Evolutionary conservation across 257 asterid species (phyloP), one percentile per base, ranked within the genome.

Genomic region (Euphrasia confusa): DNA sequence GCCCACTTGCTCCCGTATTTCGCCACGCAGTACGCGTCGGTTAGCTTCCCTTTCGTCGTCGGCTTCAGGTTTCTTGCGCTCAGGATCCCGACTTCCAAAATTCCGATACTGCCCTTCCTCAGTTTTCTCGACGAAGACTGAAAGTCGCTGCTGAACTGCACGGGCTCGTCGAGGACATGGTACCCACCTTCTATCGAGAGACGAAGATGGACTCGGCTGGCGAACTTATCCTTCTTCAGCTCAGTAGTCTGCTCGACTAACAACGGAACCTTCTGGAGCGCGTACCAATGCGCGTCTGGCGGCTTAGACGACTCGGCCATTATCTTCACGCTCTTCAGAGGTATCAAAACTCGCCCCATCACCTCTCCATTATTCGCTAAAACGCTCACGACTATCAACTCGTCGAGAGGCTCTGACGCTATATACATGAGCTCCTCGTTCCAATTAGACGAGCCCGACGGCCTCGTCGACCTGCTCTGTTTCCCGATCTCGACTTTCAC

Each of bases 1-100:
- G 85, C 80, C 99, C 97, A 92, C 66, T 92, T 92, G 86, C 80
- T 89, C n/a, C 99, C 99, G 35, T 92, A 92, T 74, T 87, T 92
- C 0, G 96, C 99, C 47, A 92, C 93, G 33, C 99, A 92, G 50
- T 92, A 92, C 5, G 99, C 86, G 66, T 92, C 99, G 0, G 99
- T 89, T 4, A 73, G 63, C 39, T 79, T 79, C 1, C 99, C 97
- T 2, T 89, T 91, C 54, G 82, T 92, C 97, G 86, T 92, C 2
- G 96, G 82, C 32, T 44, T 70, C 44, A 92, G 80, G 68, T 89
- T 89, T 42, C 78, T 58, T 24, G 95, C 97, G 40, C 95, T 74
- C 75, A 89, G 70, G 54, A 92, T 89, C 12, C 99, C 99, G 24
- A 92, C 72, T 73, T 92, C 96, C 37, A 92, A 95, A 68, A 84